Conservation (phyloP, 73 alveolate species). For the Paramecium sexaurelia region DNA sequence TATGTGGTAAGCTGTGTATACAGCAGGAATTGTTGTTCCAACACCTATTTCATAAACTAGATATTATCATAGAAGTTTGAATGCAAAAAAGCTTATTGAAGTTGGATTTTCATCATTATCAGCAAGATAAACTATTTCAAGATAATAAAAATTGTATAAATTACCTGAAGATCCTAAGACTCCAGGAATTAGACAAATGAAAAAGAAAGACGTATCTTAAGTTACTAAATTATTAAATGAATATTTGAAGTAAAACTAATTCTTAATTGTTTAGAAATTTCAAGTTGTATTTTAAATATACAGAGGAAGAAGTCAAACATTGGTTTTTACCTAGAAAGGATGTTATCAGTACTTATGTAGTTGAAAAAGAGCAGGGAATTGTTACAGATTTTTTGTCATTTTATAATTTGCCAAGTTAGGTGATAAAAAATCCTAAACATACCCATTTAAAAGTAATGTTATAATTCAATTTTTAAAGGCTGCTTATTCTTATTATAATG, state of each 20-base stretch:
- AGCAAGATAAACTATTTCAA: slow-evolving; percentile 82
- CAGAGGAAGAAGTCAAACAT: slow-evolving; percentile 86
- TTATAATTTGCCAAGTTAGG: slow-evolving; percentile 92
- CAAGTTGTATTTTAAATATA: slow-evolving; percentile 73
- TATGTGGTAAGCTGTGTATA: slow-evolving; percentile 97
- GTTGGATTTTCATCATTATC: slow-evolving; percentile 82
- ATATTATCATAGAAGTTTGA: slow-evolving; percentile 96
- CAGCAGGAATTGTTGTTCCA: slow-evolving; percentile 93
- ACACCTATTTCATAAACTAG: slow-evolving; percentile 86
- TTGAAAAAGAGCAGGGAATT: slow-evolving; percentile 82
- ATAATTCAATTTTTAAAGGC: slow-evolving; percentile 59
- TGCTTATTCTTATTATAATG: slow-evolving; percentile 90
- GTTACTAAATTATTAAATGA: slow-evolving; percentile 78
- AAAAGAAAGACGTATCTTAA: slow-evolving; percentile 84
- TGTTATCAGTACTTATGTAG: slow-evolving; percentile 90
- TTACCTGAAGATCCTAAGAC: slow-evolving; percentile 90
- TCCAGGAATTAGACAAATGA: slow-evolving; percentile 89
- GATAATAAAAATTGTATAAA: slow-evolving; percentile 80
- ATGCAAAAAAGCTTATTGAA: slow-evolving; percentile 97
- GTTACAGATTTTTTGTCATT: slow-evolving; percentile 96
- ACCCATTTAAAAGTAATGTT: slow-evolving; percentile 67
- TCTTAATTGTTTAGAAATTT: slow-evolving; percentile 26
- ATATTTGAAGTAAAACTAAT: slow-evolving; percentile 65
- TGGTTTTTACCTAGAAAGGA: slow-evolving; percentile 86
- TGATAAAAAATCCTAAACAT: slow-evolving; percentile 87